Conservation (phyloP, 371 early-diverging fungal genomes). For the Fennellomyces sp. region DNA sequence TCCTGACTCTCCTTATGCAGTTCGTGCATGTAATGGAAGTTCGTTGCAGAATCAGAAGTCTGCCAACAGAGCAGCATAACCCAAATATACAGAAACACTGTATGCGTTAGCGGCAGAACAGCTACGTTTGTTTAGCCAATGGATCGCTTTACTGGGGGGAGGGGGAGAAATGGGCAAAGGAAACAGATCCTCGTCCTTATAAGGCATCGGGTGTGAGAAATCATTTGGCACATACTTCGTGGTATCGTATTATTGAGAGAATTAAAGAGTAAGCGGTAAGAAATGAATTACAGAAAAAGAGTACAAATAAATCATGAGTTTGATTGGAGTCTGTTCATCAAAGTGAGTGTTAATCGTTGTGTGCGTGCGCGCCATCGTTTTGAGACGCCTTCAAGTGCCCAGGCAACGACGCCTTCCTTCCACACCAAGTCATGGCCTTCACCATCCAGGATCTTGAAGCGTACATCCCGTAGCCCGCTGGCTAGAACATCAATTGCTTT, state of each 20-base stretch:
- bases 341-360: constrained; percentile 1
- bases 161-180: neutral
- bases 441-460: constrained; percentile 50
- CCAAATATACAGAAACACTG: no score
- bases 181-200: no score
- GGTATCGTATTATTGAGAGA: neutral
- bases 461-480: constrained; percentile 38
- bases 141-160: neutral
- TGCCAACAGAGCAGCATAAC: no score
- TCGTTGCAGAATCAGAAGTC: no score
- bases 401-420: constrained; percentile 61
- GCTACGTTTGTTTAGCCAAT: no score
- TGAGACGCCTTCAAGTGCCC: constrained; percentile 48
- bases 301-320: neutral
- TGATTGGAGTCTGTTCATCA: constrained; percentile 2
- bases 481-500: constrained; percentile 44
- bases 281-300: neutral
- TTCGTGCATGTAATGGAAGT: no score
- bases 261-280: neutral
- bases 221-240: no score
- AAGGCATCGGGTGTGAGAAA: no score
- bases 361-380: constrained; percentile 24
- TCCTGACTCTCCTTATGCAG: no score
- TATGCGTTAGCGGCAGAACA: no score
- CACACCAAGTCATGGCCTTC: constrained; percentile 56